Conservation (phyloP, 2,329 filamentous ascomycete species). For the Dichotomopilus funicola region DNA sequence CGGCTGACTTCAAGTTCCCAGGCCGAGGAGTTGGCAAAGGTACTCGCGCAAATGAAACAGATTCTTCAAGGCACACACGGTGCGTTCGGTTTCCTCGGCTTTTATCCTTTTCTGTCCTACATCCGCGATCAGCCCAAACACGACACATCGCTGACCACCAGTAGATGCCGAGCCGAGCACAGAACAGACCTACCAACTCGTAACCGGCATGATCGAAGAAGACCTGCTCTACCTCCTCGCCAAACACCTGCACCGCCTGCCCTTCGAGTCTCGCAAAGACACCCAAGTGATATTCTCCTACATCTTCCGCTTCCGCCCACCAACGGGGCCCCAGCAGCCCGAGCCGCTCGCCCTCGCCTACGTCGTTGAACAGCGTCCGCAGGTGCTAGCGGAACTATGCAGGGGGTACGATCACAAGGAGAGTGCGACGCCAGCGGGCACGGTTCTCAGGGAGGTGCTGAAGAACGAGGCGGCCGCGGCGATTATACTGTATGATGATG, state of each 20-base stretch:
- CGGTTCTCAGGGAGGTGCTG: slow-evolving; percentile 76
- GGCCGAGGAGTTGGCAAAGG: slow-evolving; percentile 82
- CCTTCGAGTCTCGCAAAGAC: slow-evolving; percentile 95
- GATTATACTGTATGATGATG: slow-evolving; percentile 89
- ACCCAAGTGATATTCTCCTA: slow-evolving; percentile 94
- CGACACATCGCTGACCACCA: background rate
- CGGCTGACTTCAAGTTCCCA: slow-evolving; percentile 33
- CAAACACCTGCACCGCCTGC: slow-evolving; percentile 72
- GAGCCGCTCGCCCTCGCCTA: slow-evolving; percentile 84
- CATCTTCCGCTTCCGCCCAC: slow-evolving; percentile 81
- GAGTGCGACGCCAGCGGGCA: slow-evolving; percentile 85
- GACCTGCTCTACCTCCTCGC: slow-evolving; percentile 83
- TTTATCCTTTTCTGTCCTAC: background rate
- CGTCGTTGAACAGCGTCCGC: slow-evolving; percentile 77
- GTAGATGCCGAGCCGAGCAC: slow-evolving; percentile 79
- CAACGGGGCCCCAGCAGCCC: slow-evolving; percentile 56
- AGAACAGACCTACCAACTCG: slow-evolving; percentile 80
- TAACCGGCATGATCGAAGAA: slow-evolving; percentile 79
- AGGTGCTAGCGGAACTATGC: slow-evolving; percentile 82
- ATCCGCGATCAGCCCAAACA: background rate
- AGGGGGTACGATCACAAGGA: slow-evolving; percentile 85
- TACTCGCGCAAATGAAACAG: slow-evolving; percentile 84
- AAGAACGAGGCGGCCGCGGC: slow-evolving; percentile 89
- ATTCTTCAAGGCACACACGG: slow-evolving; percentile 89
- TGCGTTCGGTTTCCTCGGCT: slow-evolving; percentile 35